Evolutionary conservation across 139 green algal species (phyloP).

Genomic region (Tetraselmis chui): DNA sequence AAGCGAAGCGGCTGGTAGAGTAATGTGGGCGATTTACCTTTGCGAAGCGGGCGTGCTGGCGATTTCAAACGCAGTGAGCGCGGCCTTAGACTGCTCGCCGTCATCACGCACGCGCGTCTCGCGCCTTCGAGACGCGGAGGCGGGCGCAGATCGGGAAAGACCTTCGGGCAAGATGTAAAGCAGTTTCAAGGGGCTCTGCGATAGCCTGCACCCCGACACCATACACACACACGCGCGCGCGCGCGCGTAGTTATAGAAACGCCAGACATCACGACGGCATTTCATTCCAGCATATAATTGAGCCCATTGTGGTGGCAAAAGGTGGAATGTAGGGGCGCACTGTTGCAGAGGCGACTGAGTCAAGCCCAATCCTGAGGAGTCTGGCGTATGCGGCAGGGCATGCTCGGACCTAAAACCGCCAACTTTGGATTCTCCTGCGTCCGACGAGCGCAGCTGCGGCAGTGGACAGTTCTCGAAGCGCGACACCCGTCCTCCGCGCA

Average conservation of each 20-base stretch:
- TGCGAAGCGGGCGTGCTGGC: background rate
- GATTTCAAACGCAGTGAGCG: background rate
- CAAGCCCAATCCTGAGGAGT: background rate
- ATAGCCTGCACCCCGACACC: background rate
- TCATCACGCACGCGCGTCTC: background rate
- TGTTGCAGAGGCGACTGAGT: background rate
- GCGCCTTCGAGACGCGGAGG: no score
- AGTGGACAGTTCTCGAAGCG: background rate
- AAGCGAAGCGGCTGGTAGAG: background rate
- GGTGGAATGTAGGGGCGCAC: background rate
- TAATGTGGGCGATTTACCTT: background rate
- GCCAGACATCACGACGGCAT: no score
- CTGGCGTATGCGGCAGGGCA: background rate
- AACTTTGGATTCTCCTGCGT: background rate
- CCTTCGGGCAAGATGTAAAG: background rate
- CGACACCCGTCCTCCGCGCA: background rate
- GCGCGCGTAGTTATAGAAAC: no score
- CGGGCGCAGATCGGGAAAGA: background rate
- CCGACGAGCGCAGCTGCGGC: background rate
- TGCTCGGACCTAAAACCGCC: no score
- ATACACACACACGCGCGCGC: no score
- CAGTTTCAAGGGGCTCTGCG: background rate
- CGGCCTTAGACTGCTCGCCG: background rate
- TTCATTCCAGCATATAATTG: no score
- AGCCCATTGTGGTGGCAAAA: no score